Evolutionary conservation across 345 rosid genomes (phyloP), one percentile per base, ranked within the genome.

Genomic region (Bruguiera gymnorhiza): DNA sequence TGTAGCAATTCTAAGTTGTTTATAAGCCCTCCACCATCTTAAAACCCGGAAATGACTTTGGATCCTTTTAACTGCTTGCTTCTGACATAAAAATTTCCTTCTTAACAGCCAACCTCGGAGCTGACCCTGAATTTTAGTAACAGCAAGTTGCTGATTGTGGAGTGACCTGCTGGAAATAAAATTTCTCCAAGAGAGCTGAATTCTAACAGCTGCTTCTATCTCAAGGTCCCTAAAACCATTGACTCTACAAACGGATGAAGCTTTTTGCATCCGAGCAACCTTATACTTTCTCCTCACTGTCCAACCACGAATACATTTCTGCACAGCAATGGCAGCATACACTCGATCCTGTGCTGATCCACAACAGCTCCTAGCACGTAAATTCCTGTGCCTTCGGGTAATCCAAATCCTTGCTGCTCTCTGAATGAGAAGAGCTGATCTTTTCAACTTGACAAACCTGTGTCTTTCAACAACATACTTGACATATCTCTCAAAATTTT

Each of bases 171-270:
- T 21, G 32, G 51, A 53, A 61, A 54, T 30, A 70, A 68, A 70
- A 21, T 75, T 73, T 77, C 77, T 84, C 91, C 87, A 85, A 60
- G 86, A 86, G 71, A 73, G 72, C 84, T 89, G 93, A 80, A 88
- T 86, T 69, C 62, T 75, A 50, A 51, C 46, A 70, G 87, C 92
- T 67, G 89, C 92, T 67, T 73, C 70, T 37, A 54, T 72, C 80
- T 71, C 80, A 69, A 69, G 37, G 56, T 70, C 29, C 53, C 56
- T 55, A n/a, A 16, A 60, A 70, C 37, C 62, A 29, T 66, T 70
- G 23, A 62, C 68, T 50, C 30, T 72, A 67, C 60, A 55, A 43
- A 10, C 31, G 43, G 55, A 50, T 20, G 76, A 48, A 66, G 62
- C 67, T 50, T 62, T 70, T n/a, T 66, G 61, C 31, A 66, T 55